Base-by-base conservation (phyloP, 1,139 yeast genomes). In the Zhuliangozyma parablackwelliae region DNA sequence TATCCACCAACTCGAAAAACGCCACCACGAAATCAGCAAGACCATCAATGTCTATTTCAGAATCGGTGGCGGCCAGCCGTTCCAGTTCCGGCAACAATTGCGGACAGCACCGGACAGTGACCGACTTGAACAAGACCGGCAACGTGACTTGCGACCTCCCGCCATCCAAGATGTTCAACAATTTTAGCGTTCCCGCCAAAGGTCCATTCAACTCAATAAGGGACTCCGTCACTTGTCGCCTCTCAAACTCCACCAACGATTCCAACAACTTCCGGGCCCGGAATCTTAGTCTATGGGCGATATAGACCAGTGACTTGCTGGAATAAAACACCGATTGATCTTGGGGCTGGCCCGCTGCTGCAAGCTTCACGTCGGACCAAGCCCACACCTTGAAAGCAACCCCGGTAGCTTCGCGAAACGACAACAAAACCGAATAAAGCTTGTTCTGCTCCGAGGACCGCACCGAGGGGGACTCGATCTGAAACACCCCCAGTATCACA, bases 401-500 rank as follows among this genome's bases (percentile, higher is more conserved):
- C 25, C 58, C 61, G 3, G 78, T 71, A 0, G 85, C 78, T 45
- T 75, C 80, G 42, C 77, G 83, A 53, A 86, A 76, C 9, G 94
- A 76, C 30, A 76, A 65, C 21, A 83, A 56, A 3, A 83, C 70
- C 1, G 82, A 70, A 42, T 73, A 66, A 24, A 81, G 59, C 40
- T 78, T 75, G 39, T 69, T 69, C 38, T 72, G 80, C 26, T 78
- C 78, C 21, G 75, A 75, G 2, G 77, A 65, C 34, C 78, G 65
- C 6, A 73, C 72, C 6, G 72, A 69, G 0, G 89, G 84, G 0
- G 86, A 71, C 47, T 89, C 97, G 9, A 84, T 78, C 41, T 81
- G 84, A 53, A 90, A 87, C 0, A 89, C 96, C 3, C 96, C 96
- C 45, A 86, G 89, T 34, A 84, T 82, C 10, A 86, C 90, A 41